Evolutionary conservation across 495 filamentous ascomycete species (phyloP).

Genomic region (Xanthoparmelia taractica): DNA sequence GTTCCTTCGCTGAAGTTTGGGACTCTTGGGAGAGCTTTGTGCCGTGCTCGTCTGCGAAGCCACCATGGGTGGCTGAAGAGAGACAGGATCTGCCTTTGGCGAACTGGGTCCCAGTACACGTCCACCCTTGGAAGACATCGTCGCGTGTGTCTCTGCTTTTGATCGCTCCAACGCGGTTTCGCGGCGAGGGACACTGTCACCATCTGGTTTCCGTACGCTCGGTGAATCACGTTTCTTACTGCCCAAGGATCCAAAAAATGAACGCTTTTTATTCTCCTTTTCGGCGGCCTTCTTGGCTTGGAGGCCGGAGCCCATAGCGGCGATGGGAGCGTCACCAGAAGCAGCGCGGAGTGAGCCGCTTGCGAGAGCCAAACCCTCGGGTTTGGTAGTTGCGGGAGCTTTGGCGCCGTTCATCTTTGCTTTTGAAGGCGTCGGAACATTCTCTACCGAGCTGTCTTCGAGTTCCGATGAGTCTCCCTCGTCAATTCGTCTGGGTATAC

Average conservation of each 20-base stretch:
- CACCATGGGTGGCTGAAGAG: conserved; percentile 18
- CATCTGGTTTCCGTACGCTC: conserved; percentile 30
- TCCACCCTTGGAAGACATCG: conserved; percentile 7
- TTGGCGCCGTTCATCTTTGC: conserved; percentile 20
- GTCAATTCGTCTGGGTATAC: conserved; percentile 51
- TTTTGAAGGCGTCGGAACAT: conserved; percentile 22
- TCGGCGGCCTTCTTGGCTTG: conserved; percentile 35
- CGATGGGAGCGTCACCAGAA: conserved; percentile 22
- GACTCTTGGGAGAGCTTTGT: conserved; percentile 19
- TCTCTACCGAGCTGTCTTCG: conserved; percentile 52
- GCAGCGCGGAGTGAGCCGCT: conserved; percentile 22
- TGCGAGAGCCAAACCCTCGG: conserved; percentile 26
- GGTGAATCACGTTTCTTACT: conserved; percentile 33
- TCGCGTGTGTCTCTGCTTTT: conserved; percentile 29
- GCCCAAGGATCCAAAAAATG: conserved; percentile 38
- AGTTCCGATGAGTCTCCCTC: conserved; percentile 63
- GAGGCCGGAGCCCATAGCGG: conserved; percentile 36
- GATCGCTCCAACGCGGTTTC: conserved; percentile 37
- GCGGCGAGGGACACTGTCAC: conserved; percentile 29
- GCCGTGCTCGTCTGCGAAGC: conserved; percentile 15
- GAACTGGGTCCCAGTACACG: conserved; percentile 10
- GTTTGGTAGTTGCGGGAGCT: conserved; percentile 14
- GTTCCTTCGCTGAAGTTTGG: conserved; percentile 24
- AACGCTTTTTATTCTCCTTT: conserved; percentile 33
- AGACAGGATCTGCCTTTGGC: conserved; percentile 22